Evolutionary conservation across 1,139 yeast species (phyloP).

Genomic region (Meyerozyma smithsonii): DNA sequence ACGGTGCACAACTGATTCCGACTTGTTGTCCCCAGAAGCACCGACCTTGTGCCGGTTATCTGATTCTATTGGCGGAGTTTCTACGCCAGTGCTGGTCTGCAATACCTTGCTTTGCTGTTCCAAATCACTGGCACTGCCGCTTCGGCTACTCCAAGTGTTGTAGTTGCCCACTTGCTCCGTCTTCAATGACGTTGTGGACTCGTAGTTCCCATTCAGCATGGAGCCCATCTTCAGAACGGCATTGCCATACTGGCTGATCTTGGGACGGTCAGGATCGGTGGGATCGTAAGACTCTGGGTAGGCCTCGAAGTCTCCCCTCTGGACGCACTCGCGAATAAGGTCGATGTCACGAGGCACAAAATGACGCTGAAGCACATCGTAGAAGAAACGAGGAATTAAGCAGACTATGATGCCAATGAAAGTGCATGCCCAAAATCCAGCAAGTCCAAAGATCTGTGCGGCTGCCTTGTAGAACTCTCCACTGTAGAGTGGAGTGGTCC

Average conservation of each 20-base stretch:
- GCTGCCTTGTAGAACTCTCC: slow-evolving; percentile 77
- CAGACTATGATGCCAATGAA: slow-evolving; percentile 69
- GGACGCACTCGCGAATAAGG: slow-evolving; percentile 73
- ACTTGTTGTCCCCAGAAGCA: background rate
- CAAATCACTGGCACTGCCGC: slow-evolving; percentile 11
- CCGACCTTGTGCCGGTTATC: background rate
- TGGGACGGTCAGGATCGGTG: slow-evolving; percentile 48
- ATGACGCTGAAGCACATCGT: slow-evolving; percentile 58
- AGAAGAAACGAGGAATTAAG: slow-evolving; percentile 70
- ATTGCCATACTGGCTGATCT: slow-evolving; percentile 28
- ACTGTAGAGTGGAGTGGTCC: slow-evolving; percentile 57
- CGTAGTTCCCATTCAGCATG: slow-evolving; percentile 6
- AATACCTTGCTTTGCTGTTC: slow-evolving; percentile 8
- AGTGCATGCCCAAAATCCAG: slow-evolving; percentile 78
- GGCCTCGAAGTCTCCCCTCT: slow-evolving; percentile 53
- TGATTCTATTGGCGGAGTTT: background rate
- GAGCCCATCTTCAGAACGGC: slow-evolving; percentile 19
- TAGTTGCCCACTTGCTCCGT: background rate
- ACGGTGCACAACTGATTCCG: slow-evolving; percentile 4
- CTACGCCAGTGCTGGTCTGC: background rate
- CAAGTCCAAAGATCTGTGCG: slow-evolving; percentile 64
- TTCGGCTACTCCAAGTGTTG: background rate
- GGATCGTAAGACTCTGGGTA: slow-evolving; percentile 62
- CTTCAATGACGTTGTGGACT: slow-evolving; percentile 4
- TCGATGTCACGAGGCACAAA: slow-evolving; percentile 78